Conservation (phyloP, 1,139 yeast species). For the Suzukiozyma palmioleophila region DNA sequence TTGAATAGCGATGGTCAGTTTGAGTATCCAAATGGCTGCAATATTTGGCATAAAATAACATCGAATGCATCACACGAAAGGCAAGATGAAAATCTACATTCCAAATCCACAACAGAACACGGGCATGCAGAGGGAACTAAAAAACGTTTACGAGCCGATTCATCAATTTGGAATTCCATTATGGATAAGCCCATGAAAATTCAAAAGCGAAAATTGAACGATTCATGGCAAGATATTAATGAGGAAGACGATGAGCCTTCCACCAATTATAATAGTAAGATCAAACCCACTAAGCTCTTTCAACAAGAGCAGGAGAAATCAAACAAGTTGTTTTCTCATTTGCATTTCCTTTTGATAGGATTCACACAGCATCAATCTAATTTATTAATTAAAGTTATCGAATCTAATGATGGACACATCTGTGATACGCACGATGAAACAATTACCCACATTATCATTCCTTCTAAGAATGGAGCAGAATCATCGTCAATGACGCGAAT, state of each 20-base stretch:
- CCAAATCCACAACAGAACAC: conserved; percentile 11
- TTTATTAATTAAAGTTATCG: conserved; percentile 34
- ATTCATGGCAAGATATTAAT: conserved; percentile 27
- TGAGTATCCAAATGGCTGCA: conserved; percentile 43
- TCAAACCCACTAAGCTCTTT: not conserved
- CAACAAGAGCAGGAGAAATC: not conserved
- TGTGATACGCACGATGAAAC: conserved; percentile 16
- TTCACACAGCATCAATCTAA: conserved; percentile 29
- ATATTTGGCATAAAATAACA: conserved; percentile 41
- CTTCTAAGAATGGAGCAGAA: conserved; percentile 31
- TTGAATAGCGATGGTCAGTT: conserved; percentile 16
- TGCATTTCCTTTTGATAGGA: conserved; percentile 34
- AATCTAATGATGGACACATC: conserved; percentile 39
- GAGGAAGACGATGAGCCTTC: conserved; percentile 10
- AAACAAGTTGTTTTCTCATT: conserved; percentile 26
- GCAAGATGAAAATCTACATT: conserved; percentile 9
- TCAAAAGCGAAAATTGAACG: conserved; percentile 14
- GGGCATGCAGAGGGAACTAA: conserved; percentile 7
- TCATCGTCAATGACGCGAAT: conserved; percentile 20
- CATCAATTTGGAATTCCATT: conserved; percentile 47
- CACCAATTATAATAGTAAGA: conserved; percentile 3
- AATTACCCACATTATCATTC: conserved; percentile 38
- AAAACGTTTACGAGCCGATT: conserved; percentile 14
- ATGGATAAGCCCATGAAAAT: conserved; percentile 32
- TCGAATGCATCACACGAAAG: conserved; percentile 4